Evolutionary conservation across 2,329 filamentous ascomycete species (phyloP).

Genomic region (Chrysoporthe austroafricana): DNA sequence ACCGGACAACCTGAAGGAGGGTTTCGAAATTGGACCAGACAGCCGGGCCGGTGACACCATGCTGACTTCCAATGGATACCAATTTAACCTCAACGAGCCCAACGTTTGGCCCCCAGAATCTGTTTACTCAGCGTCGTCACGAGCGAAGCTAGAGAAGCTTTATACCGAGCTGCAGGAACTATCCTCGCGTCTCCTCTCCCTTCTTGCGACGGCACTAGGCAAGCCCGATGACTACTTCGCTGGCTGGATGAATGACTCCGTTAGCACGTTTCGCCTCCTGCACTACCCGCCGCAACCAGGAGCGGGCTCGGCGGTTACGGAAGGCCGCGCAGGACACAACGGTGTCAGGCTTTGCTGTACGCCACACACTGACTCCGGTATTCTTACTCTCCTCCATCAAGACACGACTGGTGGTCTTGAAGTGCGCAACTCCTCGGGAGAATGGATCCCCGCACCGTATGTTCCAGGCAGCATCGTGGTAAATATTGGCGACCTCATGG

Average conservation of each 20-base stretch:
- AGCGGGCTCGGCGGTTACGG: not conserved
- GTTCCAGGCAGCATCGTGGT: constrained; percentile 25
- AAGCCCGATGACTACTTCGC: constrained; percentile 8
- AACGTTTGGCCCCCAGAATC: constrained; percentile 7
- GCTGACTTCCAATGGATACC: not conserved
- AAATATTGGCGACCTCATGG: constrained; percentile 29
- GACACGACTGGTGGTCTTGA: constrained; percentile 7
- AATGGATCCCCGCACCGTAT: constrained; percentile 29
- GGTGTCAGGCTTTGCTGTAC: constrained; percentile 9
- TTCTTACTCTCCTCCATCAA: constrained; percentile 12
- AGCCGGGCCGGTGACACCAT: not conserved
- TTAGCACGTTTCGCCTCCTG: constrained; percentile 23
- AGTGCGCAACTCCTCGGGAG: not conserved
- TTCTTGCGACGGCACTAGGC: constrained; percentile 2
- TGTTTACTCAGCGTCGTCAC: not conserved
- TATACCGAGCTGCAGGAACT: constrained; percentile 9
- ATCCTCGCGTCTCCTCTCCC: not conserved
- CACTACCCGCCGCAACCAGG: constrained; percentile 30
- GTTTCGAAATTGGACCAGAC: constrained; percentile 47
- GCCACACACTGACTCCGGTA: constrained; percentile 10
- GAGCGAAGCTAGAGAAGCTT: not conserved
- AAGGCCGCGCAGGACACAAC: not conserved
- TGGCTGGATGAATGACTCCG: constrained; percentile 14
- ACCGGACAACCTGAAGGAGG: constrained; percentile 49
- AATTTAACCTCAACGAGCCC: not conserved